Evolutionary conservation across 2,329 filamentous ascomycete genomes (phyloP), one percentile per base, ranked within the genome.

Genomic region (Arthrinium puccinioides): DNA sequence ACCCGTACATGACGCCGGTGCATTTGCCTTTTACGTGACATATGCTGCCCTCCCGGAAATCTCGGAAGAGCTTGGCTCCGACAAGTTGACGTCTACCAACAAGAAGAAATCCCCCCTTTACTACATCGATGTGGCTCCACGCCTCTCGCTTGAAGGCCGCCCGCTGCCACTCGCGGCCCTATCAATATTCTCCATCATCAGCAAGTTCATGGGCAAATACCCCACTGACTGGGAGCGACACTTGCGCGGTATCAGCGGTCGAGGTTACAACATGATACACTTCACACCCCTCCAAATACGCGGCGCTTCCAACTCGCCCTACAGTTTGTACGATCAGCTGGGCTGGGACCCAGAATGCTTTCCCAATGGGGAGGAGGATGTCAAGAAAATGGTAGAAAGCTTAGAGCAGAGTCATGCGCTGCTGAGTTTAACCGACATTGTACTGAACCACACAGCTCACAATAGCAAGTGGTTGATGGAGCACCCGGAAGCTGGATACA

Each of bases 211-310:
- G 87, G 92, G 92, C 44, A 81, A 82, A 54, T 95, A 92, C 55
- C 87, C 90, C 0, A 71, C 71, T 13, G 86, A 95, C 53, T 98
- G 90, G 89, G 79, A 96, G 56, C 83, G 79, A 36, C 90, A 97
- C 58, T 67, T 98, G 40, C 74, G 76, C 39, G 89, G 92, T 20
- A 95, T 98, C 57, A 85, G 86, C 57, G 79, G 85, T 52, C 76
- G 92, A 43, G 89, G 89, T 31, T 98, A 98, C 72, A 98, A 98
- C 65, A 96, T 97, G 88, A 80, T 98, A 42, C 92, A 98, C 61
- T 98, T 98, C 60, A 96, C 92, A 2, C 92, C 92, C 9, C 69
- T 98, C 47, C 92, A 94, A 71, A 73, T 84, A 41, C 81, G 92
- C 42, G 92, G 92, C 40, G 74, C 71, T 30, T 98, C 92, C 36